Evolutionary conservation across 108 stramenopile species (phyloP), one percentile per base, ranked within the genome.

Genomic region (Nitzschia putrida): DNA sequence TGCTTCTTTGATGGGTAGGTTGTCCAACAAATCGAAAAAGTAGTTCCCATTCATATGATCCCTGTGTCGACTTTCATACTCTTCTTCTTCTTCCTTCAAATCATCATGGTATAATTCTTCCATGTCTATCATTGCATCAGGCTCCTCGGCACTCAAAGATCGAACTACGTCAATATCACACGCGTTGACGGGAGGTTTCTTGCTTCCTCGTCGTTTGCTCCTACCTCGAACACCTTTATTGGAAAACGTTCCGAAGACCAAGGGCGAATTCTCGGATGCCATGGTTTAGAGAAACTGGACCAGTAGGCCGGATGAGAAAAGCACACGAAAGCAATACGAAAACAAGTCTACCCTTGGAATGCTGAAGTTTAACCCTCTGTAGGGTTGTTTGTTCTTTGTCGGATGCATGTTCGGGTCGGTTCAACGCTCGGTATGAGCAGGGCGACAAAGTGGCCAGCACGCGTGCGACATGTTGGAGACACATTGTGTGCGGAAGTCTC

Each of bases 41-140:
- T 63, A 63, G 20, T 47, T 63, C 1, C 38, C 58, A 40, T 59
- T 13, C 12, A 25, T 2, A 39, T 13, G 14, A 40, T n/a, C 21
- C 21, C 23, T 18, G 49, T 50, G 23, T 55, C 23, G 54, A 7
- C 23, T 55, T 55, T 22, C 22, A 23, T 16, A 21, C 22, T 22
- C 21, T 22, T 24, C 13, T 55, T 22, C 13, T 55, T 22, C 20
- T 55, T 55, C 8, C 0, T 18, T 24, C 18, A 55, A 20, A 23
- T 55, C 54, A 8, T 55, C 54, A 8, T 39, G 23, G 26, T 53
- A 66, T 34, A 23, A 50, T 23, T 66, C 65, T 53, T 53, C 16
- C 12, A 66, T 66, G 22, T 66, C 65, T 34, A 66, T 16, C 10
- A 53, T 66, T 18, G 51, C 65, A 66, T 66, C 65, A 7, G 49